These are phyloP conservation scores for Paulownia fortunei DNA, from an alignment of 257 asterid species.

Conservation along the genomic window DNA sequence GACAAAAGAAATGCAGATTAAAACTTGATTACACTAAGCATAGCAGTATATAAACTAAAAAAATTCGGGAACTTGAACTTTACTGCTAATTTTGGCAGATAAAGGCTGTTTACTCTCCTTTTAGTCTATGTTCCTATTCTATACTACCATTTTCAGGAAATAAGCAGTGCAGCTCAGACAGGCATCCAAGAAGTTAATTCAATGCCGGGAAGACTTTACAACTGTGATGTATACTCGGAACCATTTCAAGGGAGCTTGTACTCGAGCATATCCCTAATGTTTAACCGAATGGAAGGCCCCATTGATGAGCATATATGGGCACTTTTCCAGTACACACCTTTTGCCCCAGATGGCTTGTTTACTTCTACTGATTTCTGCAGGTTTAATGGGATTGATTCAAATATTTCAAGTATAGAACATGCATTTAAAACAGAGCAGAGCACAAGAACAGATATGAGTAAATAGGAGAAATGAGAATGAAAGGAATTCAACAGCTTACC, in stretches of 20 bases:
- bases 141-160: constrained; percentile 36
- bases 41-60: constrained; percentile 23
- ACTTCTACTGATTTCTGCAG: constrained; percentile 90
- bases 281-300: constrained; percentile 97
- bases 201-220: constrained; percentile 43
- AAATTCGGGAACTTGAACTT: constrained; percentile 24
- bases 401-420: background rate
- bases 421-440: background rate
- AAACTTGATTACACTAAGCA: constrained; percentile 13
- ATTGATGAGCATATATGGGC: constrained; percentile 92
- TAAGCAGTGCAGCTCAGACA: constrained; percentile 24
- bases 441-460: background rate
- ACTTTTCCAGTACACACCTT: constrained; percentile 94
- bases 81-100: constrained; percentile 20
- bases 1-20: background rate
- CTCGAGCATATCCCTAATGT: constrained; percentile 78
- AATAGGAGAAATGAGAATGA: background rate
- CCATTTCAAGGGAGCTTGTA: constrained; percentile 62
- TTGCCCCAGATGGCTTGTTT: constrained; percentile 94
- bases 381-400: background rate
- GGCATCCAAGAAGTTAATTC: background rate
- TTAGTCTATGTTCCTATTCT: constrained; percentile 26
- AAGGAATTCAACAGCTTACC: constrained; percentile 47
- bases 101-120: constrained; percentile 25
- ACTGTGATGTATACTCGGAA: background rate